phyloP scores from a whole-genome alignment of 1,284 basidiomycete genomes.

The Microbotryum silenes-acaulis region DNA sequence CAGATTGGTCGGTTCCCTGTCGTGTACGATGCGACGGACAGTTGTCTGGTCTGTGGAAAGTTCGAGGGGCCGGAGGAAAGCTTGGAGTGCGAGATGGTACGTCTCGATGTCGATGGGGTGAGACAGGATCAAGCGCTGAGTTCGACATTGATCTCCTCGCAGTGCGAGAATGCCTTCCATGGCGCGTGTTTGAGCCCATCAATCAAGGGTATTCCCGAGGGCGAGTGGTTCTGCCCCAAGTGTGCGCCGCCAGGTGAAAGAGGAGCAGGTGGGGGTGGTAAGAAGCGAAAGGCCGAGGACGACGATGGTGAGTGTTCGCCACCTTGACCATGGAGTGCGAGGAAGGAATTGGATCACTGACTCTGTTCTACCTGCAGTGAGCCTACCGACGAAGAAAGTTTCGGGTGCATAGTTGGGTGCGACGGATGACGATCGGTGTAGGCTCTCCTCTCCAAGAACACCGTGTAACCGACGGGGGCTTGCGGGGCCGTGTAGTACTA shows the following conservation, averaged over 20 bases:
- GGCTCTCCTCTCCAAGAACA: no score
- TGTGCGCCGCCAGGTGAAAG: constrained; percentile 44
- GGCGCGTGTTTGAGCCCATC: constrained; percentile 71
- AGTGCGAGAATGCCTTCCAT: constrained; percentile 89
- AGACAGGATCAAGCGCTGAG: not conserved
- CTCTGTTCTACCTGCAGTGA: no score
- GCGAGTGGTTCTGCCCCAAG: constrained; percentile 83
- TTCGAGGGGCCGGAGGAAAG: constrained; percentile 60
- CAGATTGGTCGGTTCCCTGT: constrained; percentile 66
- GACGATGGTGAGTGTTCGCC: constrained; percentile 2
- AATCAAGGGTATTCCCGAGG: constrained; percentile 66
- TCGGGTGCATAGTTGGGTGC: no score
- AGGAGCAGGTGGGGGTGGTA: not conserved
- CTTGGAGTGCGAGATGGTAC: constrained; percentile 79
- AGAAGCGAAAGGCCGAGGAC: constrained; percentile 16
- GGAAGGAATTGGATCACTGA: not conserved
- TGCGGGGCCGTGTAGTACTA: no score
- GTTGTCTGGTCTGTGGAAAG: constrained; percentile 63
- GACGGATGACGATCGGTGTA: no score
- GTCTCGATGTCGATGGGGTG: constrained; percentile 25
- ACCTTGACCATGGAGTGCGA: not conserved
- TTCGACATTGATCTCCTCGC: not conserved
- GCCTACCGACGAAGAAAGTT: no score
- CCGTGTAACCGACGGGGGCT: no score
- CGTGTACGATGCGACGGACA: constrained; percentile 59